Conservation (phyloP, 2,329 filamentous ascomycete species). For the Aphanocladium album region DNA sequence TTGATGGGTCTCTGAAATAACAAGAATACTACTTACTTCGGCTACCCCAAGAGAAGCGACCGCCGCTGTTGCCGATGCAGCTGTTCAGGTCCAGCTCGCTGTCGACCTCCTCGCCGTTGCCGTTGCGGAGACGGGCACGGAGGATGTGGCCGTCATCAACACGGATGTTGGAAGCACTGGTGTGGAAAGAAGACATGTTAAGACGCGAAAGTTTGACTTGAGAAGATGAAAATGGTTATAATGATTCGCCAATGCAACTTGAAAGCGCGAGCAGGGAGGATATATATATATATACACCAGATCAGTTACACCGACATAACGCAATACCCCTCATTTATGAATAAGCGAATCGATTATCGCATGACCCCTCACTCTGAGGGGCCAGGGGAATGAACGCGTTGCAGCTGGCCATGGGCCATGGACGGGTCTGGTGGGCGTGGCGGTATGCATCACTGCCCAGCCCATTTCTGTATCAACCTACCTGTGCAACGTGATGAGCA, state of each 20-base stretch:
- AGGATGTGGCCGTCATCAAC: constrained; percentile 48
- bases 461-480: background rate
- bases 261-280: background rate
- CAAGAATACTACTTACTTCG: constrained; percentile 17
- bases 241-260: no score
- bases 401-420: background rate
- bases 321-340: constrained; percentile 1
- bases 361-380: background rate
- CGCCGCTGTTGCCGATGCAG: constrained; percentile 47
- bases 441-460: constrained; percentile 5
- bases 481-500: background rate
- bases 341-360: background rate
- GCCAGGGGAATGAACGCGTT: background rate
- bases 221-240: background rate
- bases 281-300: constrained; percentile 3
- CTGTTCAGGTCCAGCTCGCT: constrained; percentile 45
- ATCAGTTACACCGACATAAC: background rate
- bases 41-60: constrained; percentile 42
- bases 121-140: constrained; percentile 28
- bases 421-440: constrained; percentile 5
- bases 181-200: constrained; percentile 37
- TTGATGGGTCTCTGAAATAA: no score
- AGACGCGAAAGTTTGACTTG: background rate
- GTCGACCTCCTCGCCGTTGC: constrained; percentile 34
- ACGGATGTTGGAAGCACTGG: constrained; percentile 38